A percentile compares a stretch with the other conserved stretches of the same genome.
Conservation (phyloP, 805 yeast genomes). For the Monosporozyma yasuniensis region DNA sequence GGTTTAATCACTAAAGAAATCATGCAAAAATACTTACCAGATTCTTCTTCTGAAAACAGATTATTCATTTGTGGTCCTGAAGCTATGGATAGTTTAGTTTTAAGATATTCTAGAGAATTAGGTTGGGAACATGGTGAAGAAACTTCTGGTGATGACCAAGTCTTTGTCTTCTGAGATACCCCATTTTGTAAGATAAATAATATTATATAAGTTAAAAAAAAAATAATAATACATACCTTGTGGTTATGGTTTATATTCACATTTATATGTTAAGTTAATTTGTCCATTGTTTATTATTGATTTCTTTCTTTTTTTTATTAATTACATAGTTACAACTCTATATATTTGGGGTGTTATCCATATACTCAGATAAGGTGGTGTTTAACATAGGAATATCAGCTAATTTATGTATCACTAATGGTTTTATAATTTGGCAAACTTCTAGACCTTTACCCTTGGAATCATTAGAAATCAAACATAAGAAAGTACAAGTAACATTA, state of each 20-base stretch:
- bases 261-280: not conserved
- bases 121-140: conserved; percentile 44
- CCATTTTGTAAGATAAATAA: not conserved
- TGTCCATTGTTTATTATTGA: not conserved
- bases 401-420: conserved; percentile 22
- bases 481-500: conserved; percentile 25
- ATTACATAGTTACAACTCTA: conserved; percentile 1
- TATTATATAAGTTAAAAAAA: not conserved
- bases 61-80: conserved; percentile 70
- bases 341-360: conserved; percentile 24
- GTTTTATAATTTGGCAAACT: conserved; percentile 24
- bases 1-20: conserved; percentile 57
- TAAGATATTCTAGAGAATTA: conserved; percentile 43
- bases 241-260: not conserved
- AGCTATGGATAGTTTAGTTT: conserved; percentile 49
- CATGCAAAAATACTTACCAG: conserved; percentile 46
- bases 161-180: conserved; percentile 41
- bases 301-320: not conserved
- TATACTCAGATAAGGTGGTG: conserved; percentile 25
- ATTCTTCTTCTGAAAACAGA: conserved; percentile 39
- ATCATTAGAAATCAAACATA: conserved; percentile 29
- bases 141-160: conserved; percentile 37
- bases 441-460: conserved; percentile 21
- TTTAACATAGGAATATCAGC: conserved; percentile 29
- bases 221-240: too few relatives aligned